Evolutionary conservation across 495 filamentous ascomycete genomes (phyloP).

Genomic region (Talaromyces thailandensis): DNA sequence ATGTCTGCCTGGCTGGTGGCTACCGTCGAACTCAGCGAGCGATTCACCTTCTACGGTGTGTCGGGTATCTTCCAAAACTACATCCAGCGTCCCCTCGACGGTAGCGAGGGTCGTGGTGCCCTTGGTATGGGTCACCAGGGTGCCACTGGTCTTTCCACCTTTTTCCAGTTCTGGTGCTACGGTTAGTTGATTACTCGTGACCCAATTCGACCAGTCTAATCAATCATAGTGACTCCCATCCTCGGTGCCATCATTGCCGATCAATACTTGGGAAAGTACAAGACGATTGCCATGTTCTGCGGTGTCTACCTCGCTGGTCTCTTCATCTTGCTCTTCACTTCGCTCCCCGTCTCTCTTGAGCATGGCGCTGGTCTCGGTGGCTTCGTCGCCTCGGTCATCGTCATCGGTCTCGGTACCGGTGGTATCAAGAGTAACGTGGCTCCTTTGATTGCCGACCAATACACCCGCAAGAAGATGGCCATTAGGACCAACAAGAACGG

Average conservation of each 20-base stretch:
- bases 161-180: slow-evolving; percentile 58
- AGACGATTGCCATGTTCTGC: slow-evolving; percentile 54
- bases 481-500: slow-evolving; percentile 46
- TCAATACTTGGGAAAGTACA: slow-evolving; percentile 60
- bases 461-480: slow-evolving; percentile 52
- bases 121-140: slow-evolving; percentile 43
- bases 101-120: slow-evolving; percentile 42
- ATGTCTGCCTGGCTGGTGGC: slow-evolving; percentile 50
- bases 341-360: slow-evolving; percentile 34
- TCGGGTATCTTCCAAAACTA: slow-evolving; percentile 49
- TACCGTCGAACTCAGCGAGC: slow-evolving; percentile 55
- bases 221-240: slow-evolving; percentile 37
- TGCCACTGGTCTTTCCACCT: slow-evolving; percentile 50
- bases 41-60: slow-evolving; percentile 61
- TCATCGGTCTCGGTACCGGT: slow-evolving; percentile 48
- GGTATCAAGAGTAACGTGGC: slow-evolving; percentile 66
- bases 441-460: slow-evolving; percentile 67
- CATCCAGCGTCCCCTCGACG: slow-evolving; percentile 39
- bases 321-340: slow-evolving; percentile 39
- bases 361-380: slow-evolving; percentile 40
- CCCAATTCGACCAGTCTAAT: slow-evolving; percentile 3
- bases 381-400: slow-evolving; percentile 36
- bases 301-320: slow-evolving; percentile 38
- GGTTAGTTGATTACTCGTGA: slow-evolving; percentile 13
- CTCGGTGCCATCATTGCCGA: slow-evolving; percentile 53